Evolutionary conservation across 1,139 yeast genomes (phyloP).

Genomic region (Scheffersomyces segobiensis): DNA sequence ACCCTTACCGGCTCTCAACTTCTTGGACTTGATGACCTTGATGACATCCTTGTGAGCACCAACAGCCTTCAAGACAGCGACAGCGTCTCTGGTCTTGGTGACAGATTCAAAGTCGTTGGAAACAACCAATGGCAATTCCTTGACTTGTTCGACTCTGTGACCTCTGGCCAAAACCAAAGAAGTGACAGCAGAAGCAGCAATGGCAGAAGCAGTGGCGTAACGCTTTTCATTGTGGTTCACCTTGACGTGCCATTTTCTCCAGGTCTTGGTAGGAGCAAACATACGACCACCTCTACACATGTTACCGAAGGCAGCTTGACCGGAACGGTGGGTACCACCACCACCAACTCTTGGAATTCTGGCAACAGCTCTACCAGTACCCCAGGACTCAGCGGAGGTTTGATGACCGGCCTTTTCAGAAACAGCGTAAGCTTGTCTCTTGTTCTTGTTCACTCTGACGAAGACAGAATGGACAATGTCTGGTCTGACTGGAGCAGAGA

Average conservation of each 20-base stretch:
- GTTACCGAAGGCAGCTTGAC: conserved; percentile 99
- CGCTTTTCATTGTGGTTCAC: conserved; percentile 99
- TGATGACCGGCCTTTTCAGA: conserved; percentile 99
- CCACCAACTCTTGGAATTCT: conserved; percentile 99
- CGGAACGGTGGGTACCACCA: conserved; percentile 99
- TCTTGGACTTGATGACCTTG: conserved; percentile 98
- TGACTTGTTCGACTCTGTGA: conserved; percentile 98
- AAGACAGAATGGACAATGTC: conserved; percentile 98
- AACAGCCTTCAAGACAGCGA: conserved; percentile 95
- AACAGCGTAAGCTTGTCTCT: conserved; percentile 99
- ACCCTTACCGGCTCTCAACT: conserved; percentile 99
- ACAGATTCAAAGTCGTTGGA: conserved; percentile 90
- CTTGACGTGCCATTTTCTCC: conserved; percentile 99
- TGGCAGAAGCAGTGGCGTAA: conserved; percentile 99
- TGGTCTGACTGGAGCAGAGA: conserved; percentile 99
- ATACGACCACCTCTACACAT: conserved; percentile 99
- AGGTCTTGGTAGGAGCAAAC: conserved; percentile 99
- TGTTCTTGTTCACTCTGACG: conserved; percentile 99
- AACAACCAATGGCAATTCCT: conserved; percentile 98
- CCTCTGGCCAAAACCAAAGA: conserved; percentile 99
- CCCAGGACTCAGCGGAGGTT: conserved; percentile 99
- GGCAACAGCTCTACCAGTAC: conserved; percentile 99
- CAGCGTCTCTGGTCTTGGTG: conserved; percentile 97
- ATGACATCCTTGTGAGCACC: conserved; percentile 99
- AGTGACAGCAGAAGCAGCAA: conserved; percentile 98